Percentiles rank a stretch among this genome's conserved stretches.
phyloP scores from a whole-genome alignment of 208 protist species.

The Trichomonas vaginalis region DNA sequence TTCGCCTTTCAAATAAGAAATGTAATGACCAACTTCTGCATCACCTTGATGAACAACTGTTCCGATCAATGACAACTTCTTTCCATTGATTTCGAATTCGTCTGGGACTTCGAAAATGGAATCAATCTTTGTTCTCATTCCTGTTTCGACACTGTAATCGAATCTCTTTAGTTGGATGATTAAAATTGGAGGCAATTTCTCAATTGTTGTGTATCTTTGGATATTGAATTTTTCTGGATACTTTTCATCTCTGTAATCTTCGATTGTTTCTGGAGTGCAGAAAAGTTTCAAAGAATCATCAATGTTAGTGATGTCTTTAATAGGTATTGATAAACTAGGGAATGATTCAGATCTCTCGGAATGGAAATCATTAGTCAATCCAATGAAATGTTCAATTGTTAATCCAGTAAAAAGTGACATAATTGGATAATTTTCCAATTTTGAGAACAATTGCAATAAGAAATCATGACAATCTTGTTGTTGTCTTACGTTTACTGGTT shows the following conservation, averaged over 20 bases:
- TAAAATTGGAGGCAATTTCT: not conserved
- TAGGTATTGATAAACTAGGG: not conserved
- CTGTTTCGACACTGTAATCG: not conserved
- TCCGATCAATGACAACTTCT: not conserved
- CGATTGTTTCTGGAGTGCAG: not conserved
- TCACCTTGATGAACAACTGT: not conserved
- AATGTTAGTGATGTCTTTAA: not conserved
- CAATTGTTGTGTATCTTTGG: not conserved
- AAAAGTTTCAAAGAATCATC: not conserved
- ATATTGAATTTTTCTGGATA: not conserved
- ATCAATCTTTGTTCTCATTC: not conserved
- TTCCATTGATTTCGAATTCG: not conserved
- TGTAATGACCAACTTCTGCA: not conserved
- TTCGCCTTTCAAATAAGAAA: not conserved
- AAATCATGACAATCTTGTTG: constrained; percentile 3
- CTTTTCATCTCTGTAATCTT: not conserved
- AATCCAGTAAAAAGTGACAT: not conserved
- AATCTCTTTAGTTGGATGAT: not conserved
- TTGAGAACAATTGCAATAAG: not conserved
- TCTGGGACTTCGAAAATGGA: not conserved
- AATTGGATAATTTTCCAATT: not conserved
- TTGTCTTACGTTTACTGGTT: not conserved
- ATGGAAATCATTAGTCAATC: not conserved
- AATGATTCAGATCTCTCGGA: not conserved
- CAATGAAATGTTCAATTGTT: not conserved